Base-by-base conservation (phyloP, 2,329 filamentous ascomycete species). In the Botrytis sinoallii region DNA sequence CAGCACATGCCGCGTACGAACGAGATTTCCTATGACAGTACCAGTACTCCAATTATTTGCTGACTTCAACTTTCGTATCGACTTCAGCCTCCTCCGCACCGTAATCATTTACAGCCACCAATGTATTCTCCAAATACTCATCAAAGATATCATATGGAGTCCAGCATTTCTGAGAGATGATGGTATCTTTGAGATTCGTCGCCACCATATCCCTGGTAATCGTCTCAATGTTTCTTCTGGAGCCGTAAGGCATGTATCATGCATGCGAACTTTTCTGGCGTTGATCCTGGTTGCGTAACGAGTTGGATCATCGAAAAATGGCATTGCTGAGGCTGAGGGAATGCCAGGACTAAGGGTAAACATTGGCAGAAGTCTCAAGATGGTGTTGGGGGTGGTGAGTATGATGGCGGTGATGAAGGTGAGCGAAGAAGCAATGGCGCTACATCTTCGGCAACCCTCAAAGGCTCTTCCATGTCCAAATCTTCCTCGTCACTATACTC, bases 91-190 rank as follows among this genome's bases (percentile, higher is more conserved):
- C 32, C 6, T 65, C 35, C n/a, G 46, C 60, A 44, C 70, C 46
- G 20, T 71, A 66, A 20, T 66, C 60, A 20, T 29, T n/a, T 22
- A 42, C 22, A 12, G 44, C 60, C 22, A 71, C 70, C 46, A 71
- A 25, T 18, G 70, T 71, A 4, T 65, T 71, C 4, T 71, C 70
- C 25, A 66, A n/a, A 22, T 55, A 42, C 7, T 48, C 46, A 3
- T 71, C 70, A 12, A 42, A 55, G 5, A 32, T 40, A 14, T 71
- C 70, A 10, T 64, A 52, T 8, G 70, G 70, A 18, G 46, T 57
- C 70, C 70, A 71, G 35, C 70, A 71, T 57, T 16, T 14, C 70
- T 20, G 3, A 71, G 38, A 55, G 70, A 29, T 6, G 60, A 42
- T 35, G 35, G 42, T 7, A 25, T n/a, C 22, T 18, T 55, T 3